A percentile compares a stretch with the other conserved stretches of the same genome.
phyloP scores from a whole-genome alignment of 805 yeast genomes.

The Saccharomycopsis sp. region DNA sequence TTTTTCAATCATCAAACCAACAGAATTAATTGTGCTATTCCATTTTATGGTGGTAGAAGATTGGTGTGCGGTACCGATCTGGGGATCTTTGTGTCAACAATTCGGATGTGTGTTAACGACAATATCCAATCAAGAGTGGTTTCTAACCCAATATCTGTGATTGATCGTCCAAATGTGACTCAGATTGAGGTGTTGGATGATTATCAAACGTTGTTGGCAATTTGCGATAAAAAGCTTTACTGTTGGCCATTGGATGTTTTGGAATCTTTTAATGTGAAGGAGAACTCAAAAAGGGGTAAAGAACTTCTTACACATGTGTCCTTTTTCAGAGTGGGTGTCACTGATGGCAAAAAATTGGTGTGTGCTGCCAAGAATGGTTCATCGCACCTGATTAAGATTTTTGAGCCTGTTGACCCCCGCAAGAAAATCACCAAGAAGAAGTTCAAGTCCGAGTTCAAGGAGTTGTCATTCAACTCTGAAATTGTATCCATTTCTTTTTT shows the following conservation, averaged over 20 bases:
- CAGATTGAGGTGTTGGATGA: slow-evolving; percentile 91
- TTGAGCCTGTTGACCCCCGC: slow-evolving; percentile 63
- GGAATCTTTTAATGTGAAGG: slow-evolving; percentile 31
- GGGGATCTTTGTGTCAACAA: slow-evolving; percentile 79
- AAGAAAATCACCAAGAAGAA: slow-evolving; percentile 58
- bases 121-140: slow-evolving; percentile 44
- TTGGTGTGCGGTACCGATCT: slow-evolving; percentile 84
- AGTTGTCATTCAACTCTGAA: slow-evolving; percentile 76
- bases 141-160: slow-evolving; percentile 65
- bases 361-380: slow-evolving; percentile 84
- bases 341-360: slow-evolving; percentile 79
- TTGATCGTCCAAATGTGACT: slow-evolving; percentile 66
- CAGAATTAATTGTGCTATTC: slow-evolving; percentile 83
- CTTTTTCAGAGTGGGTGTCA: slow-evolving; percentile 87
- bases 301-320: slow-evolving; percentile 81
- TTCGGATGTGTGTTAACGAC: slow-evolving; percentile 38
- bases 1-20: slow-evolving; percentile 61
- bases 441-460: slow-evolving; percentile 59
- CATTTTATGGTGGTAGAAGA: slow-evolving; percentile 91
- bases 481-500: slow-evolving; percentile 87
- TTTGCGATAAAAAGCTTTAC: slow-evolving; percentile 73
- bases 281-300: slow-evolving; percentile 52
- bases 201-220: slow-evolving; percentile 69
- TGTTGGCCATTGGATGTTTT: slow-evolving; percentile 71
- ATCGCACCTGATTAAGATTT: slow-evolving; percentile 70